Conservation (phyloP, 345 rosid genomes). For the Microcos paniculata region DNA sequence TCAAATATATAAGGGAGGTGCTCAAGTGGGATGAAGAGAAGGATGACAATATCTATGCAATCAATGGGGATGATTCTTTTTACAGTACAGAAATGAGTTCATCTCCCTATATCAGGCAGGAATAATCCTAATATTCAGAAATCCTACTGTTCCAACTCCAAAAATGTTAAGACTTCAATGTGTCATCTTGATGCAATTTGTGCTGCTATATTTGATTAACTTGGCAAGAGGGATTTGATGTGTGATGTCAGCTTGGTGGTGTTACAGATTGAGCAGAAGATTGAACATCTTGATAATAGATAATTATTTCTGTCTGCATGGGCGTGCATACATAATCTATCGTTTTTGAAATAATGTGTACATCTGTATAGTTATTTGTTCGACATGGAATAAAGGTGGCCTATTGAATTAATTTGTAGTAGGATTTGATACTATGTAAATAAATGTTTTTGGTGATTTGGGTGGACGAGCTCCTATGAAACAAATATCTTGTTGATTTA, state of each 20-base stretch:
- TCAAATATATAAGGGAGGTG: conserved; percentile 54
- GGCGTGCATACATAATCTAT: neutral
- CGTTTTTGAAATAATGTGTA: neutral
- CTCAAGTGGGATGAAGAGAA: conserved; percentile 68
- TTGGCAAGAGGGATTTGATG: neutral
- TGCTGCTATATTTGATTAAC: neutral
- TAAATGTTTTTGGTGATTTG: neutral
- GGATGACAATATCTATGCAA: conserved; percentile 34
- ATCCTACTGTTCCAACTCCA: neutral
- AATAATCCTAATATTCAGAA: conserved; percentile 8
- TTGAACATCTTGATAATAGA: neutral
- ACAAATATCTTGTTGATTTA: neutral
- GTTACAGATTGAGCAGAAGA: neutral
- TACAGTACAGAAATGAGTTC: conserved; percentile 49
- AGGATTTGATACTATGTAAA: neutral
- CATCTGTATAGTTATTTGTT: conserved; percentile 5
- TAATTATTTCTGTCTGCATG: neutral
- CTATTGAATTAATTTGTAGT: neutral
- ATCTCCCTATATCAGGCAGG: conserved; percentile 39
- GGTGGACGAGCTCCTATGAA: neutral
- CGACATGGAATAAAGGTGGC: neutral
- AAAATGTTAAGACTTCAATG: neutral
- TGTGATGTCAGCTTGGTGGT: neutral
- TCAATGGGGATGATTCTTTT: conserved; percentile 44
- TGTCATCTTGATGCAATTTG: neutral